Evolutionary conservation across 495 filamentous ascomycete genomes (phyloP).

Genomic region (Stereocaulon alpinum): DNA sequence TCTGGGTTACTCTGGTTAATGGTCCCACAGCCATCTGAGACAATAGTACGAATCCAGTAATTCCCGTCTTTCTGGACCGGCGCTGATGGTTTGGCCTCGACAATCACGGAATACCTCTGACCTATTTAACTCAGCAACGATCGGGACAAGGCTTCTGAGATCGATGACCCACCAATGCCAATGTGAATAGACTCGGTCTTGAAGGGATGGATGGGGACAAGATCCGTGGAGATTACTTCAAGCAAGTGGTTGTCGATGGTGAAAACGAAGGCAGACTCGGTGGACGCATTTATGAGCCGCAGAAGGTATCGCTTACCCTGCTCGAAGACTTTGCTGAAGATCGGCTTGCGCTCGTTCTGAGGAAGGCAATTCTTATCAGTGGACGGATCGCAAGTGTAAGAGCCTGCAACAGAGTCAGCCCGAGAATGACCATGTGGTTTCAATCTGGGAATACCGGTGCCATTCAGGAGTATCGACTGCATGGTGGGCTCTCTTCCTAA

Average conservation of each 20-base stretch:
- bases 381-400: not conserved
- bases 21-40: constrained; percentile 13
- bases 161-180: constrained; percentile 32
- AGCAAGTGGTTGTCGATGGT: constrained; percentile 39
- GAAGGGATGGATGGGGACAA: constrained; percentile 41
- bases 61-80: constrained; percentile 26
- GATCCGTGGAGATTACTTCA: constrained; percentile 38
- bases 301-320: constrained; percentile 35
- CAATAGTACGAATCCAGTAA: constrained; percentile 54
- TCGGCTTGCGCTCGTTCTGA: constrained; percentile 3
- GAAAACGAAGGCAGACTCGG: constrained; percentile 39
- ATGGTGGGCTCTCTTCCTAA: constrained; percentile 5
- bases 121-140: constrained; percentile 22
- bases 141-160: constrained; percentile 23
- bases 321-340: constrained; percentile 27
- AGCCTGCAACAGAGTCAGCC: constrained; percentile 2
- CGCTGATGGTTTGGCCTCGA: constrained; percentile 43
- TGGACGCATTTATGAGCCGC: constrained; percentile 36
- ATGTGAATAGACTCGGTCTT: constrained; percentile 38
- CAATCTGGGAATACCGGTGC: constrained; percentile 33
- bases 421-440: not conserved
- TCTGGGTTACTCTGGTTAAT: constrained; percentile 4
- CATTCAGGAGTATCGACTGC: constrained; percentile 40
- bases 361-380: constrained; percentile 2
- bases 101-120: constrained; percentile 60